Evolutionary conservation across 2,329 filamentous ascomycete species (phyloP).

Genomic region (Tolypocladium capitatum): DNA sequence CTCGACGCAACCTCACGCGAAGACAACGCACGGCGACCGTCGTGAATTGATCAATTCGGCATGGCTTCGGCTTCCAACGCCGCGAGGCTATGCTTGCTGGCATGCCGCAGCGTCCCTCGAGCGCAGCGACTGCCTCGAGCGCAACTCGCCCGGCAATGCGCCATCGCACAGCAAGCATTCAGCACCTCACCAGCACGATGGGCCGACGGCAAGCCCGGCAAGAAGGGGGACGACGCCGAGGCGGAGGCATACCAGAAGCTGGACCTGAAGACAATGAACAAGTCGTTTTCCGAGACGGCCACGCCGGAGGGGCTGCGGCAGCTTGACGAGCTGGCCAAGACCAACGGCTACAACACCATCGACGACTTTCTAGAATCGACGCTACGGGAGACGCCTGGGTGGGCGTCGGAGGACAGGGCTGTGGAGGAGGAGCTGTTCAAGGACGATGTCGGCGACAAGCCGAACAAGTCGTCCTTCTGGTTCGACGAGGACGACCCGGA

Average conservation of each 20-base stretch:
- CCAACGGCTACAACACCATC: conserved; percentile 18
- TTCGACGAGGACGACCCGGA: conserved; percentile 36
- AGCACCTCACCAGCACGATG: conserved; percentile 16
- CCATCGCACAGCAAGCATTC: conserved; percentile 14
- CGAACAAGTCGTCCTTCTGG: conserved; percentile 31
- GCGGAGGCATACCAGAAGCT: conserved; percentile 10
- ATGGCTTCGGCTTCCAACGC: conserved; percentile 27
- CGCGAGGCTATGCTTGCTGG: conserved; percentile 21
- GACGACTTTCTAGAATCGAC: conserved; percentile 17
- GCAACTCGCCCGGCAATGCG: conserved; percentile 11
- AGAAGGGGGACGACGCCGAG: conserved; percentile 9
- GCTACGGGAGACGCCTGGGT: conserved; percentile 15
- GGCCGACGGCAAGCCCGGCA: not conserved
- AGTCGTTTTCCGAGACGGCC: conserved; percentile 14
- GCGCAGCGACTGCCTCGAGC: conserved; percentile 10
- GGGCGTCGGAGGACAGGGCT: conserved; percentile 16
- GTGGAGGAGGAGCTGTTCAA: conserved; percentile 17
- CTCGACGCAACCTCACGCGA: conserved; percentile 8
- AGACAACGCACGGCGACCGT: conserved; percentile 11
- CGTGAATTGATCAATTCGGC: conserved; percentile 11
- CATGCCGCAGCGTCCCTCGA: conserved; percentile 18
- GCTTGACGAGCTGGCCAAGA: conserved; percentile 22
- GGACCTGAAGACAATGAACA: conserved; percentile 18
- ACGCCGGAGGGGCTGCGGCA: conserved; percentile 19
- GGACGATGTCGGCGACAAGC: conserved; percentile 18